Percentiles rank a stretch among this genome's conserved stretches.
phyloP scores from a whole-genome alignment of 2,329 filamentous ascomycete species.

The Alternaria sp. region DNA sequence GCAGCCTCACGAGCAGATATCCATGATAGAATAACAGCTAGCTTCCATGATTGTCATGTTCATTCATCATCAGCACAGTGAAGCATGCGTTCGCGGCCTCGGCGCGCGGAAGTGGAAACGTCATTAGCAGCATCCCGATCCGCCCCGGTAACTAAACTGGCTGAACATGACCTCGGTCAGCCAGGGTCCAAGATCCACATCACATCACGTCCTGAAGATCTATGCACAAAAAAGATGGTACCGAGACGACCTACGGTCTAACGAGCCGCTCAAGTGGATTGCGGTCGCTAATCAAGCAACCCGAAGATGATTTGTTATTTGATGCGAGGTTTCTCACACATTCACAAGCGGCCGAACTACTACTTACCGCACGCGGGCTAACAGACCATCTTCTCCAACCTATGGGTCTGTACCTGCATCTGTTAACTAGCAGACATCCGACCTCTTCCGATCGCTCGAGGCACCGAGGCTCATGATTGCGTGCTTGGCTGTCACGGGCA shows the following conservation, averaged over 20 bases:
- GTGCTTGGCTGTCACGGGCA: slow-evolving; percentile 1
- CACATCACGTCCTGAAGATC: neutral
- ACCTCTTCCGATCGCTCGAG: slow-evolving; percentile 6
- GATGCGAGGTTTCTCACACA: neutral
- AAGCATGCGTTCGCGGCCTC: neutral
- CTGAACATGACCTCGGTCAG: slow-evolving; percentile 7
- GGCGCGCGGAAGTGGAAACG: slow-evolving; percentile 2
- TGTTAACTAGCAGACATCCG: slow-evolving; percentile 6
- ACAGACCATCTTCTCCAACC: neutral
- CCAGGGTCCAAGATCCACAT: slow-evolving; percentile 3
- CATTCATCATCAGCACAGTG: neutral
- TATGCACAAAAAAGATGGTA: neutral
- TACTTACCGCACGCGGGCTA: slow-evolving; percentile 6
- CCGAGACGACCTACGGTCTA: neutral
- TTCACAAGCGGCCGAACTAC: neutral
- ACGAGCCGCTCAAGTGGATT: neutral
- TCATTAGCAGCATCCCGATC: slow-evolving; percentile 12
- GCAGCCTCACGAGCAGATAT: slow-evolving; percentile 40
- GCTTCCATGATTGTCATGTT: slow-evolving; percentile 6
- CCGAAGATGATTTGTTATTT: neutral
- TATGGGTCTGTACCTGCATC: slow-evolving; percentile 17
- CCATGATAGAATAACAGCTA: slow-evolving; percentile 14
- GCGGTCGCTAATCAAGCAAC: neutral
- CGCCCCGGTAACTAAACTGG: slow-evolving; percentile 9
- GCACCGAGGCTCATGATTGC: slow-evolving; percentile 10